A percentile compares a stretch with the other conserved stretches of the same genome.
Evolutionary conservation across 306 rosid genomes (phyloP).

Genomic region (Bauhinia variegata): DNA sequence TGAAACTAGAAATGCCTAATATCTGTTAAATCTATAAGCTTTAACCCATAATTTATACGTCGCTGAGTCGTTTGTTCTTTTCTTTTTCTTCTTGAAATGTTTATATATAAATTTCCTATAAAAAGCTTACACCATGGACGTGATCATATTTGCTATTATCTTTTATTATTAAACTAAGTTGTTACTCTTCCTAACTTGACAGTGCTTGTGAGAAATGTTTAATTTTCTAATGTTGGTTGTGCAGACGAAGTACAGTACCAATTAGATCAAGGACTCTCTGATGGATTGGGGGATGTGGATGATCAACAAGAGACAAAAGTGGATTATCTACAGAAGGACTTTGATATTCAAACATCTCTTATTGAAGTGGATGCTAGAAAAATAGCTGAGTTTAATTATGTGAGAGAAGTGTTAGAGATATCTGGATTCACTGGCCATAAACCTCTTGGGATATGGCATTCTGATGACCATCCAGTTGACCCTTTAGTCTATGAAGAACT

Average conservation of each 20-base stretch:
- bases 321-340: slow-evolving; percentile 18
- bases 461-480: slow-evolving; percentile 59
- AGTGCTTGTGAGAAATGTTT: background rate
- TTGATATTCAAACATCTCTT: slow-evolving; percentile 32
- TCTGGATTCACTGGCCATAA: slow-evolving; percentile 54
- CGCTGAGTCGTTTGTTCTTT: no score
- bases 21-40: background rate
- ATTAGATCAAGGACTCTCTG: background rate
- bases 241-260: slow-evolving; percentile 40
- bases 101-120: background rate
- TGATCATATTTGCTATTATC: no score
- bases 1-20: background rate
- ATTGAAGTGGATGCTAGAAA: slow-evolving; percentile 43
- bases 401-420: slow-evolving; percentile 66
- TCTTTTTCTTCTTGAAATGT: no score
- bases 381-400: slow-evolving; percentile 64
- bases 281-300: slow-evolving; percentile 26
- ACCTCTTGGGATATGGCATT: slow-evolving; percentile 58
- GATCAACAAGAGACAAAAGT: slow-evolving; percentile 32
- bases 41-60: background rate
- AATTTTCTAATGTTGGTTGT: slow-evolving; percentile 1
- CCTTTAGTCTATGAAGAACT: slow-evolving; percentile 55
- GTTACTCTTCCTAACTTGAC: background rate
- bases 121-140: background rate
- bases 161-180: background rate